Conservation (phyloP, 2,329 filamentous ascomycete species). For the Neonectria sp. region DNA sequence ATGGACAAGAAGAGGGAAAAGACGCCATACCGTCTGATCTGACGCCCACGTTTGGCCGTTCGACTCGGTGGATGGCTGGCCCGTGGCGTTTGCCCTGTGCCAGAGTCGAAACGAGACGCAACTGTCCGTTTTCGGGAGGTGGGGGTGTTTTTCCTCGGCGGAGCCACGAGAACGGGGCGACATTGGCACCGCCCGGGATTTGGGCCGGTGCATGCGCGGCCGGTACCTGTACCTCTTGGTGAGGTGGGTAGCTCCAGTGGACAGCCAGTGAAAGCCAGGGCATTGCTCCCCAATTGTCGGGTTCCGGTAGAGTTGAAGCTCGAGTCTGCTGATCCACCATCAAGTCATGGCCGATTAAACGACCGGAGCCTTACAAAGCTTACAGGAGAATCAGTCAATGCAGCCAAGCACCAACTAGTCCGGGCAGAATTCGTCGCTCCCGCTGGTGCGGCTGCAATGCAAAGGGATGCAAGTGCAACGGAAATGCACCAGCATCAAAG, state of each 20-base stretch:
- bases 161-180: constrained; percentile 9
- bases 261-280: too few species aligned
- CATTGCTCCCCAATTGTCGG: background rate
- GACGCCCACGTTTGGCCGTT: constrained; percentile 41
- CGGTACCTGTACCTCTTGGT: constrained; percentile 12
- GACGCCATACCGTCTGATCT: constrained; percentile 28
- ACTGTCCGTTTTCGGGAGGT: constrained; percentile 18
- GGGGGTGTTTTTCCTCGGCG: constrained; percentile 13
- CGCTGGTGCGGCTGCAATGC: constrained; percentile 29
- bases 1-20: constrained; percentile 4
- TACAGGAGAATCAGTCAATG: background rate
- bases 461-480: constrained; percentile 22
- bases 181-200: constrained; percentile 30
- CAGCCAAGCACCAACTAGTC: constrained; percentile 2
- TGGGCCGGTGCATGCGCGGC: constrained; percentile 17
- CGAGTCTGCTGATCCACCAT: too few species aligned
- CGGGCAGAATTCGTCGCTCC: constrained; percentile 13
- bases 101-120: constrained; percentile 4
- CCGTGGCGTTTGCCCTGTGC: constrained; percentile 18
- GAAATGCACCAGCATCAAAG: constrained; percentile 17
- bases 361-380: background rate
- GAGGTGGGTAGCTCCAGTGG: constrained; percentile 16
- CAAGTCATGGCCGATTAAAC: too few species aligned
- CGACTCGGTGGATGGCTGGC: constrained; percentile 42
- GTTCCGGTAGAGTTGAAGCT: background rate